Evolutionary conservation across 257 asterid species (phyloP).

Genomic region (Datura wrightii): DNA sequence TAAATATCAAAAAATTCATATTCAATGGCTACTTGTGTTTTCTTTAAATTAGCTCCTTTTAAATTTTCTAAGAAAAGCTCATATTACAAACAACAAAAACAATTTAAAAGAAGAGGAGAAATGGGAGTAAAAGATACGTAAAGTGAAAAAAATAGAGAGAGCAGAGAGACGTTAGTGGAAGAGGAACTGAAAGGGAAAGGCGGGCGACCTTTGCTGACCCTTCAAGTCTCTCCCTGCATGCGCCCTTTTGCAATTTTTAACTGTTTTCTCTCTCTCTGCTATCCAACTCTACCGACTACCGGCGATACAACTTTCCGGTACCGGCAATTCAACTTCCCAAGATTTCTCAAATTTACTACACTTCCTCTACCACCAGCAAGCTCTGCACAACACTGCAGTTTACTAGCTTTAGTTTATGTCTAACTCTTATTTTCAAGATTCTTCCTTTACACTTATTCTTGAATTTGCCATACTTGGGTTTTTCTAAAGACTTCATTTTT

Average conservation of each 20-base stretch:
- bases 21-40: too few relatives aligned
- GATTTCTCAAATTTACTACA: neutral
- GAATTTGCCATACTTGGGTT: neutral
- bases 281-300: neutral
- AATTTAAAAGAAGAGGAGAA: neutral
- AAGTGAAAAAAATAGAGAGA: neutral
- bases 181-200: conserved; percentile 21
- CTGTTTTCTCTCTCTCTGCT: neutral
- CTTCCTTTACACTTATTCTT: neutral
- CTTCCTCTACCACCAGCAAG: neutral
- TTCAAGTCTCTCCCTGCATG: conserved; percentile 36
- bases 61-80: too few relatives aligned
- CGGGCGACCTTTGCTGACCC: conserved; percentile 38
- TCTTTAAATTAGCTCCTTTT: too few relatives aligned
- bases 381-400: neutral
- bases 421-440: conserved; percentile 41
- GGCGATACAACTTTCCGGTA: conserved; percentile 10
- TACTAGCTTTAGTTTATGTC: conserved; percentile 33
- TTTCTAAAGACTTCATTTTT: neutral
- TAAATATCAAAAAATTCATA: too few relatives aligned
- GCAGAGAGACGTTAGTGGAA: conserved; percentile 29
- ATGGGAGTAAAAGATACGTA: neutral
- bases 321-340: neutral
- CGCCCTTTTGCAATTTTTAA: neutral
- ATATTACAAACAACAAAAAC: too few relatives aligned